These are phyloP conservation scores for Microdochium trichocladiopsis DNA, from an alignment of 2,329 filamentous ascomycete species.

Conservation along the genomic window DNA sequence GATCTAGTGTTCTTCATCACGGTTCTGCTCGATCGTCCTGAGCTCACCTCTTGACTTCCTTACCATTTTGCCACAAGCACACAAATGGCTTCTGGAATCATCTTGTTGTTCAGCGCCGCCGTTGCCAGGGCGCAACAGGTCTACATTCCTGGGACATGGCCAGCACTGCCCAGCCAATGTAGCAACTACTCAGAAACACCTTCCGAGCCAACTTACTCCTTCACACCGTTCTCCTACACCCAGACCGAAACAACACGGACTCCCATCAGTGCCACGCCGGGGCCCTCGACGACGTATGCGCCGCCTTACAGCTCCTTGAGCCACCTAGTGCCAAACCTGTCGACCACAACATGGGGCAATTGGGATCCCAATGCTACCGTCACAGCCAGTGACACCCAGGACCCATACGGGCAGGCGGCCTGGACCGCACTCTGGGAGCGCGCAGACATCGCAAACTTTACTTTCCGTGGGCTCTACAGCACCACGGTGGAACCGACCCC, in stretches of 20 bases:
- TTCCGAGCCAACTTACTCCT: constrained; percentile 18
- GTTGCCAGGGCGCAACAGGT: constrained; percentile 21
- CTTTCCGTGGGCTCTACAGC: constrained; percentile 9
- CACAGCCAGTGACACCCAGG: constrained; percentile 21
- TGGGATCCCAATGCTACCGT: constrained; percentile 27
- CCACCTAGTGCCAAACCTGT: constrained; percentile 22
- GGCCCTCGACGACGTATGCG: constrained; percentile 24
- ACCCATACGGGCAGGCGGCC: constrained; percentile 11
- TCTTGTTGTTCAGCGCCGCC: not conserved
- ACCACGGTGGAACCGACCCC: constrained; percentile 49
- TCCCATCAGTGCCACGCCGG: constrained; percentile 22
- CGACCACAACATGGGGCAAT: constrained; percentile 31
- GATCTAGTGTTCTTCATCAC: no score
- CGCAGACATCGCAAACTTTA: constrained; percentile 25
- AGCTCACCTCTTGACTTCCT: no score
- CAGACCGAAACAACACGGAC: constrained; percentile 29
- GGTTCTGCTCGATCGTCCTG: no score
- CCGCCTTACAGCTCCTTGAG: constrained; percentile 24
- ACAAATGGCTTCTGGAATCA: not conserved
- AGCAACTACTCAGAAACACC: constrained; percentile 10
- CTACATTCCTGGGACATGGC: constrained; percentile 21
- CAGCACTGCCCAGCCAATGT: constrained; percentile 18
- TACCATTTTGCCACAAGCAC: not conserved
- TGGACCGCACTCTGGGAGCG: constrained; percentile 5
- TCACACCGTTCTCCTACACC: constrained; percentile 22